phyloP scores from a whole-genome alignment of 2,329 filamentous ascomycete genomes.

The Ophiosphaerella herpotricha region DNA sequence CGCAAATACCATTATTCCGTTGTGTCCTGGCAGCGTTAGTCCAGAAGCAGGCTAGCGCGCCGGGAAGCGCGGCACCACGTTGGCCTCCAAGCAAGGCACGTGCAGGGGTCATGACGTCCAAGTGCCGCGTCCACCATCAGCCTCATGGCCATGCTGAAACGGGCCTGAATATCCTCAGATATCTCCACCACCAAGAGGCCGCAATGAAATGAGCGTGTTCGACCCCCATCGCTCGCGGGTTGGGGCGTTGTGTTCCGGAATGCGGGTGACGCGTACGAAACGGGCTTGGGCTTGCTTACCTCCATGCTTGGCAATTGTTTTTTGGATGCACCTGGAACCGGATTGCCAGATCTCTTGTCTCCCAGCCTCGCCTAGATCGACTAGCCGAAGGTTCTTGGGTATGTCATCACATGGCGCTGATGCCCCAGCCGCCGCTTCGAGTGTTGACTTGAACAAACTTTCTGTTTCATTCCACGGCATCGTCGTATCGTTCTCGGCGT shows the following conservation, averaged over 20 bases:
- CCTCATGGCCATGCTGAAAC: neutral
- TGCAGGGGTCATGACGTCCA: neutral
- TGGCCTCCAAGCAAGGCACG: slow-evolving; percentile 9
- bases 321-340: slow-evolving; percentile 32
- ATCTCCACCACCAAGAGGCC: neutral
- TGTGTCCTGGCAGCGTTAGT: slow-evolving; percentile 31
- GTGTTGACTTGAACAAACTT: slow-evolving; percentile 33
- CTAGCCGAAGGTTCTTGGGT: slow-evolving; percentile 18
- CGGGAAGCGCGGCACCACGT: slow-evolving; percentile 12
- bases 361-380: slow-evolving; percentile 43
- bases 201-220: neutral
- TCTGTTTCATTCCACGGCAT: slow-evolving; percentile 45
- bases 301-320: slow-evolving; percentile 44
- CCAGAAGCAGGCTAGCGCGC: slow-evolving; percentile 6
- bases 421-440: slow-evolving; percentile 27
- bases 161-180: neutral
- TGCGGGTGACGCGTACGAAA: too few relatives aligned
- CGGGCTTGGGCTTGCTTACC: slow-evolving; percentile 26
- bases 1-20: slow-evolving; percentile 39
- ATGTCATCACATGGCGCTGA: slow-evolving; percentile 13
- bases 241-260: neutral
- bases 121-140: slow-evolving; percentile 1
- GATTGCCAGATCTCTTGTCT: slow-evolving; percentile 37
- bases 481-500: slow-evolving; percentile 40
- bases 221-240: too few relatives aligned